Percentiles rank a stretch among this genome's conserved stretches.
phyloP scores from a whole-genome alignment of 2,329 filamentous ascomycete species.

The Penicillium sclerotigenum region DNA sequence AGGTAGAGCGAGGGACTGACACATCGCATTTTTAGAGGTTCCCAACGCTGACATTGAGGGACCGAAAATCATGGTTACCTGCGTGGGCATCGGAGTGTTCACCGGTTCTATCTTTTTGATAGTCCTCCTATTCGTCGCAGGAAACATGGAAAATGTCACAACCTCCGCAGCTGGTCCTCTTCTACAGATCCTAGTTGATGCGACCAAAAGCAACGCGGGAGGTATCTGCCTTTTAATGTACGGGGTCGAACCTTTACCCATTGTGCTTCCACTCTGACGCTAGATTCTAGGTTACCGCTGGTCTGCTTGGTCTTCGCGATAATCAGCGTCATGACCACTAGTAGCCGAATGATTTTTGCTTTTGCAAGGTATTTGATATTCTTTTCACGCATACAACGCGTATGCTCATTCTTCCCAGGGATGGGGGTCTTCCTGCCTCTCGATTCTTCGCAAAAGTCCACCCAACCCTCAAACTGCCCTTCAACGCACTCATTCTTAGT shows the following conservation, averaged over 20 bases:
- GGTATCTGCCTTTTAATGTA: constrained; percentile 62
- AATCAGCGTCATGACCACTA: constrained; percentile 35
- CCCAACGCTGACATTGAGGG: constrained; percentile 51
- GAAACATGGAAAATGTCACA: constrained; percentile 56
- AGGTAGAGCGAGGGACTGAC: background rate
- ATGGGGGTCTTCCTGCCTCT: constrained; percentile 64
- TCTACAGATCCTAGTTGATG: constrained; percentile 60
- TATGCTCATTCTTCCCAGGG: constrained; percentile 36
- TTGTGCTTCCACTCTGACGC: constrained; percentile 5
- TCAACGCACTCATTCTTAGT: constrained; percentile 63
- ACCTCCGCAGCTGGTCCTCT: constrained; percentile 56
- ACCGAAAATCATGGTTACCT: constrained; percentile 63
- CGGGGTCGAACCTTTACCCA: background rate
- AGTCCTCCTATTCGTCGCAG: constrained; percentile 61
- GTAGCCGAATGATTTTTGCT: constrained; percentile 37
- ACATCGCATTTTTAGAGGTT: constrained; percentile 28
- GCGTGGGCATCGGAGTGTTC: constrained; percentile 59
- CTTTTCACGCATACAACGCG: background rate
- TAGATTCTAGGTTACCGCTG: constrained; percentile 26
- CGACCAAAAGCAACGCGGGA: constrained; percentile 60
- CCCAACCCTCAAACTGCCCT: constrained; percentile 57
- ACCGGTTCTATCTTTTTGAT: constrained; percentile 62
- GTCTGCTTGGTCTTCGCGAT: constrained; percentile 34
- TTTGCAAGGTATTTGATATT: constrained; percentile 29
- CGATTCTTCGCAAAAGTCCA: constrained; percentile 60